Base-by-base conservation (phyloP, 2,329 filamentous ascomycete genomes). In the Clonostachys chloroleuca region DNA sequence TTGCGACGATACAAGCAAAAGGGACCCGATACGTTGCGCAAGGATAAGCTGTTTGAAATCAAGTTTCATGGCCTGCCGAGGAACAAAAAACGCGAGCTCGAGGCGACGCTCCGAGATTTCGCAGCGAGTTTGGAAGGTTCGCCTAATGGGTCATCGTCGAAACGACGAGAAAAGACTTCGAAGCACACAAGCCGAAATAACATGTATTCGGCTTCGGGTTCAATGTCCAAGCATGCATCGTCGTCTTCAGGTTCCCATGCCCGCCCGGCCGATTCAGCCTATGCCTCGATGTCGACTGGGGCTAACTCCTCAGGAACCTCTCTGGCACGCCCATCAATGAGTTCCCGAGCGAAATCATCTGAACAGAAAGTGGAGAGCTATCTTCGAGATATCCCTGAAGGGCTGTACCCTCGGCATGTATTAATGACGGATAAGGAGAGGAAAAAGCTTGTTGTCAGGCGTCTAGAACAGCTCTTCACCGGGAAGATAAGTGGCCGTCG, bases 1-100 rank as follows among this genome's bases (percentile, higher is more conserved):
- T 58, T 95, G 47, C 86, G 80, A 56, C 84, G 80, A 46, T 88
- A 88, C 51, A 86, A 87, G 61, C 83, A 81, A 52, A 68, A 80
- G 24, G 81, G 85, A 2, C 81, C 83, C 16, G 76, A 84, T 40
- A 79, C 85, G 52, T 66, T 92, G 44, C 78, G 84, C 34, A 81
- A 84, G 42, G 88, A 95, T 33, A 90, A 88, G 59, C 66, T 95
- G 0, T 92, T 95, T 55, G 90, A 95, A 61, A 82, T 95, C 51
- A 86, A 88, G 55, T 78, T 92, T 33, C 88, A 94, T 55, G 83
- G 85, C 1, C 65, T 95, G 39, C 79, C 87, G 0, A 75, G 81
- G 42, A 75, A 80, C 44, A 92, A 90, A 68, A 90, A 87, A 64
- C 76, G 83, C 48, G 88, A 94, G 52, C 65, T 95, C 17, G 89